These are phyloP conservation scores for Coprinellus micaceus DNA, from an alignment of 768 basidiomycete genomes.

Conservation along the genomic window DNA sequence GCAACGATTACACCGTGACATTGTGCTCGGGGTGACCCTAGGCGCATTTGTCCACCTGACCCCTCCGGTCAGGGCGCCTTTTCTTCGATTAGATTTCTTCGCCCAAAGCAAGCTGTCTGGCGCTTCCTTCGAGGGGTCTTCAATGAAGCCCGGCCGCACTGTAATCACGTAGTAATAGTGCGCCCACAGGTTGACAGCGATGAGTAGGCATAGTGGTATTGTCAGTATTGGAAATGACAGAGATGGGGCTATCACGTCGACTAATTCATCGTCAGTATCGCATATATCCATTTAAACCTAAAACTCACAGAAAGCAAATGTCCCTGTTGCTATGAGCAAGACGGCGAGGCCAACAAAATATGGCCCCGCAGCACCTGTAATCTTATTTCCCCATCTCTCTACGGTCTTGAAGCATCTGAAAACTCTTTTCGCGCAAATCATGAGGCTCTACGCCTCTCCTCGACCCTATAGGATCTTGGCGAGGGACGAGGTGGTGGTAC, in stretches of 20 bases:
- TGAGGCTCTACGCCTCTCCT: slow-evolving; percentile 18
- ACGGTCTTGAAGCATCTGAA: slow-evolving; percentile 55
- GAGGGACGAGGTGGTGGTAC: no score
- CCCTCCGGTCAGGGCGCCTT: slow-evolving; percentile 33
- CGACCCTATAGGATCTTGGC: no score
- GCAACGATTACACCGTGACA: slow-evolving; percentile 69
- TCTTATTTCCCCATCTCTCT: slow-evolving; percentile 69
- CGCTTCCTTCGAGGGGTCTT: slow-evolving; percentile 46
- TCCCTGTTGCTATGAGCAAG: slow-evolving; percentile 62
- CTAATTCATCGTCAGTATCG: slow-evolving; percentile 36
- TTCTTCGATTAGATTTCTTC: slow-evolving; percentile 22
- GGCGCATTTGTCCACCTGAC: slow-evolving; percentile 46
- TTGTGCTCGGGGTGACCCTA: slow-evolving; percentile 47
- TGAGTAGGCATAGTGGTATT: slow-evolving; percentile 67
- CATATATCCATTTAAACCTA: slow-evolving; percentile 2
- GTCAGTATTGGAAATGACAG: slow-evolving; percentile 57
- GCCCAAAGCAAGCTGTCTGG: slow-evolving; percentile 59
- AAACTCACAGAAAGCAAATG: slow-evolving; percentile 76
- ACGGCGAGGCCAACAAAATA: slow-evolving; percentile 84
- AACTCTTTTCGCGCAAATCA: slow-evolving; percentile 45
- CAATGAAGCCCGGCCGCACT: slow-evolving; percentile 73
- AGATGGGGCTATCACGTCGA: slow-evolving; percentile 71
- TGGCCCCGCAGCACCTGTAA: slow-evolving; percentile 90
- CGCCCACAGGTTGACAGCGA: slow-evolving; percentile 68
- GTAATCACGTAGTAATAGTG: slow-evolving; percentile 89